Conservation (phyloP, 768 basidiomycete genomes). For the Calocybe gangraenosa region DNA sequence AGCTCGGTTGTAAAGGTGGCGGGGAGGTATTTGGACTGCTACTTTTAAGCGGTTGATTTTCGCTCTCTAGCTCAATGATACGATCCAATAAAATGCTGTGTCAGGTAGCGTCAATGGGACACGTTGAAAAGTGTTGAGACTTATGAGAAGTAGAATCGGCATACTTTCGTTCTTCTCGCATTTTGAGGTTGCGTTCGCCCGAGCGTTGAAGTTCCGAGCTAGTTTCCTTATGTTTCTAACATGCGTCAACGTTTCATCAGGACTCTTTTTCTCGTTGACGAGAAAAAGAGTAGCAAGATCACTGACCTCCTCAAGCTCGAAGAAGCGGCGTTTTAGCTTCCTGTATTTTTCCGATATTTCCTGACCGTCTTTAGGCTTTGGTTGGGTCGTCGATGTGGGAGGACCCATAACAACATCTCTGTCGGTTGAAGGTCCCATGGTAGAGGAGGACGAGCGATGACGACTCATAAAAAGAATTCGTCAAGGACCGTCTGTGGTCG, state of each 20-base stretch:
- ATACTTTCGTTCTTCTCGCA: slow-evolving; percentile 61
- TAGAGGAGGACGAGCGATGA: slow-evolving; percentile 19
- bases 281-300: slow-evolving; percentile 19
- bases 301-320: slow-evolving; percentile 69
- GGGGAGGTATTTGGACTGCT: slow-evolving; percentile 15
- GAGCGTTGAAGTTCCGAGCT: slow-evolving; percentile 53
- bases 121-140: too few species aligned
- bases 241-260: slow-evolving; percentile 24
- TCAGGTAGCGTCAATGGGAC: slow-evolving; percentile 1
- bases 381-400: slow-evolving; percentile 32
- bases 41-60: slow-evolving; percentile 27
- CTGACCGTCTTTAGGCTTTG: slow-evolving; percentile 34
- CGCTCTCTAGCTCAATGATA: slow-evolving; percentile 55
- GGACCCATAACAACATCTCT: slow-evolving; percentile 51
- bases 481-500: slow-evolving; percentile 9
- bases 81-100: slow-evolving; percentile 52
- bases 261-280: slow-evolving; percentile 22
- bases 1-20: slow-evolving; percentile 31
- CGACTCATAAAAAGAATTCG: slow-evolving; percentile 20
- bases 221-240: slow-evolving; percentile 58
- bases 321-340: slow-evolving; percentile 60
- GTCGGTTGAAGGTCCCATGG: slow-evolving; percentile 39
- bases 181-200: slow-evolving; percentile 58
- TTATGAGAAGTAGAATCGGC: slow-evolving; percentile 18
- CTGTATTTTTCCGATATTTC: slow-evolving; percentile 60